Conservation (phyloP, 176 grass and related monocot genomes). For the Aegilops sharonensis region DNA sequence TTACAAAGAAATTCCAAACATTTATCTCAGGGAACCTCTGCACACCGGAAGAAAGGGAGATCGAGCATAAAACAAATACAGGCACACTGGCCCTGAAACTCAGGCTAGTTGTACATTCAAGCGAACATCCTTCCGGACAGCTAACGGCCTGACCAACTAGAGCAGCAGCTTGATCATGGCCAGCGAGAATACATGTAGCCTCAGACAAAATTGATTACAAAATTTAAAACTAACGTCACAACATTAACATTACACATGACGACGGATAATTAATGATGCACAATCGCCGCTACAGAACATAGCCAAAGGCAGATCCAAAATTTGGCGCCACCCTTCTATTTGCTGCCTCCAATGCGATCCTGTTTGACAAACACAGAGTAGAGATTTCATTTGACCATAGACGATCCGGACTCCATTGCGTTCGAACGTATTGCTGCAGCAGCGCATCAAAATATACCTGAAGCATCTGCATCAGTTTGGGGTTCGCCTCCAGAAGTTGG, state of each 20-base stretch:
- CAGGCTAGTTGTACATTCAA: neutral
- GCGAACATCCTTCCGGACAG: neutral
- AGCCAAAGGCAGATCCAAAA: neutral
- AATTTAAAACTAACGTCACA: neutral
- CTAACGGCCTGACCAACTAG: neutral
- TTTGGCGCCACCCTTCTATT: neutral
- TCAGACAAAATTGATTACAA: neutral
- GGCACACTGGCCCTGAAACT: neutral
- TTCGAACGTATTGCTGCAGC: neutral
- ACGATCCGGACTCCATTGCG: neutral
- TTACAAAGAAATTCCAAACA: neutral
- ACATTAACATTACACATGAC: slow-evolving; percentile 27
- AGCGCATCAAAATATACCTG: slow-evolving; percentile 53
- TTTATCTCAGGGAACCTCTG: neutral
- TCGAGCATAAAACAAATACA: neutral
- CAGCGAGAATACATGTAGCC: neutral
- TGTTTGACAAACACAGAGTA: slow-evolving; percentile 34
- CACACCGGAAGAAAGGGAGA: neutral
- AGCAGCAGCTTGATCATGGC: neutral
- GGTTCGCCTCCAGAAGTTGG: slow-evolving; percentile 82
- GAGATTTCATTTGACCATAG: neutral
- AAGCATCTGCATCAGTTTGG: slow-evolving; percentile 99
- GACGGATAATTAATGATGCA: neutral
- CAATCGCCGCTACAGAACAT: slow-evolving; percentile 7
- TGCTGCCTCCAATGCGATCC: slow-evolving; percentile 52